Base-by-base conservation (phyloP, 164 flowering plant genomes). In the Houttuynia cordata region DNA sequence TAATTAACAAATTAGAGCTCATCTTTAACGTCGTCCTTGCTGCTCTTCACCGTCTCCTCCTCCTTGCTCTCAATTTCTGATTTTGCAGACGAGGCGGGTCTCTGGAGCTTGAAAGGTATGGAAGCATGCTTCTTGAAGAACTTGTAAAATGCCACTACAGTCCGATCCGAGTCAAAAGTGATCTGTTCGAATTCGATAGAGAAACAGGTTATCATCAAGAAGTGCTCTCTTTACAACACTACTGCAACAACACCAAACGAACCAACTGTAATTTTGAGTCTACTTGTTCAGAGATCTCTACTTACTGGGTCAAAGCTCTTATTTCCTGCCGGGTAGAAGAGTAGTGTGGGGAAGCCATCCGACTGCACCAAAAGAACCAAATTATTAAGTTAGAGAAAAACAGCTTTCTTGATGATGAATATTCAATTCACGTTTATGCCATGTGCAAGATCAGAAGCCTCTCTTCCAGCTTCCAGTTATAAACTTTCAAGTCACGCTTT, bases 281-380 rank as follows among this genome's bases (percentile, higher is more conserved):
- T 53, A 53, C 10, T 30, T 30, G 37, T 21, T 25, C 7, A 52
- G n/a, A 14, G 22, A 53, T 9, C 20, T 10, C 18, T n/a, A 69
- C 94, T 82, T 72, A 91, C 97, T 1, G 97, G 96, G 65, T 85
- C 92, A 64, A 75, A 79, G 65, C 80, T 91, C 82, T 91, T 91
- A 65, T 83, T 88, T 71, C 96, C 97, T 18, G 97, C 97, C 15
- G 96, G 97, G 76, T 80, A 91, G 78, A 88, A 86, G 21, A 91
- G 76, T 67, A 91, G 71, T 7, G 92, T 84, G 30, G 97, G 94
- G 75, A 83, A 91, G 8, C 96, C 97, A 62, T 91, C 97, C 51
- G 85, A 37, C 97, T 91, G 87, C 70, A 81, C 59, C 57, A 23
- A 23, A 53, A 23, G 10, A 20, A 53, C 22, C 22, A 23, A 13